Evolutionary conservation across 176 grass and related monocot genomes (phyloP).

Genomic region (Carex myosuroides): DNA sequence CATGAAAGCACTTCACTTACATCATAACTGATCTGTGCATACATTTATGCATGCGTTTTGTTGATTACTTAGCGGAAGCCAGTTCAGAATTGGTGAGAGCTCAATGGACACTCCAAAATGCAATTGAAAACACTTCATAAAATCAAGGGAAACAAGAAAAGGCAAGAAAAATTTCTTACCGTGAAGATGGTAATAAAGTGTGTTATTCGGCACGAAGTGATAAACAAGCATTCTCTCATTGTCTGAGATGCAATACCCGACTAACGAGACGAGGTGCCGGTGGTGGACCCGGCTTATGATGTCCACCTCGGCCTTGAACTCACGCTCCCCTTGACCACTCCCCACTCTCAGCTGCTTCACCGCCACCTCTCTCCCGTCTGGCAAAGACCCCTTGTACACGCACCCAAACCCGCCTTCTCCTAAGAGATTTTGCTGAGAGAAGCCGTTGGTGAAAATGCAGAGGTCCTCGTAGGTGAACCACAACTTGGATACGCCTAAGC

Average conservation of each 20-base stretch:
- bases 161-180: slow-evolving; percentile 22
- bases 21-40: background rate
- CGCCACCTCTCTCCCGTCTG: slow-evolving; percentile 33
- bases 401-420: slow-evolving; percentile 39
- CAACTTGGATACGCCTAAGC: slow-evolving; percentile 22
- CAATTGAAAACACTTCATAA: background rate
- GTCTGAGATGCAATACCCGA: slow-evolving; percentile 35
- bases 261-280: slow-evolving; percentile 31
- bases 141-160: background rate
- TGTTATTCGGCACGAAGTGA: slow-evolving; percentile 32
- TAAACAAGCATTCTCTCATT: slow-evolving; percentile 32
- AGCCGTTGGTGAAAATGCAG: slow-evolving; percentile 24
- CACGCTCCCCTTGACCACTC: slow-evolving; percentile 28
- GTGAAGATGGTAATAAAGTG: slow-evolving; percentile 45
- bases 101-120: background rate
- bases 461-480: slow-evolving; percentile 37
- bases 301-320: slow-evolving; percentile 41
- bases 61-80: background rate
- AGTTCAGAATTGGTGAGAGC: background rate
- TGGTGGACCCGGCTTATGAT: slow-evolving; percentile 37
- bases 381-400: slow-evolving; percentile 28
- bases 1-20: background rate
- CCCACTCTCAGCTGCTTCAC: slow-evolving; percentile 35
- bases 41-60: background rate
- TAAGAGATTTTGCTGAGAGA: slow-evolving; percentile 31